Evolutionary conservation across 345 rosid genomes (phyloP).

Genomic region (Brassica cretica): DNA sequence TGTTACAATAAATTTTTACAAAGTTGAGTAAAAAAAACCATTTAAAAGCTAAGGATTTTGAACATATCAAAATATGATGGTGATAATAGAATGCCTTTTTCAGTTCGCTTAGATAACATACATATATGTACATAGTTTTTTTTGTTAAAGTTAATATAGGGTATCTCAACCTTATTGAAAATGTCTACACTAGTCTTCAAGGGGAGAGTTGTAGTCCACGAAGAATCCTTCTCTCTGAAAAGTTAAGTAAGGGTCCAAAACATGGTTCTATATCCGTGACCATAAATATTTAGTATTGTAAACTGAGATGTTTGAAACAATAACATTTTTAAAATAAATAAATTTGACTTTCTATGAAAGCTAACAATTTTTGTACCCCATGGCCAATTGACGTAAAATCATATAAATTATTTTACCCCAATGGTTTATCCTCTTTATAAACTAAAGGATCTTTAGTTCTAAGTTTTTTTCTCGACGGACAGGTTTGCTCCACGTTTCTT

Average conservation of each 20-base stretch:
- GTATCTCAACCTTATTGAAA: too few relatives aligned
- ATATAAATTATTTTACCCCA: not conserved
- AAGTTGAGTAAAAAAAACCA: not conserved
- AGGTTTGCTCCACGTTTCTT: constrained; percentile 1
- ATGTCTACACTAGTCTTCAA: too few relatives aligned
- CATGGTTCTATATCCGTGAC: too few relatives aligned
- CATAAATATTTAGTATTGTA: not conserved
- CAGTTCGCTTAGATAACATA: not conserved
- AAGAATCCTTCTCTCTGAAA: too few relatives aligned
- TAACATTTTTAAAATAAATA: not conserved
- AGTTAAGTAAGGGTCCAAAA: too few relatives aligned
- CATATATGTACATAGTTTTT: too few relatives aligned
- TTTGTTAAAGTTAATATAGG: too few relatives aligned
- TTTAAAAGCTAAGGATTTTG: not conserved
- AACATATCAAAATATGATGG: not conserved
- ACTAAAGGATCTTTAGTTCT: not conserved
- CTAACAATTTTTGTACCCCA: not conserved
- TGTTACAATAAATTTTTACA: not conserved
- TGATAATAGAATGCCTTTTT: not conserved
- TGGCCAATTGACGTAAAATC: not conserved
- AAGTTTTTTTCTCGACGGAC: constrained; percentile 1
- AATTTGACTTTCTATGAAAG: not conserved
- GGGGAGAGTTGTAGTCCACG: too few relatives aligned
- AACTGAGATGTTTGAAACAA: not conserved
- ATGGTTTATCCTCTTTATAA: not conserved